Evolutionary conservation across 345 rosid species (phyloP), one percentile per base, ranked within the genome.

Genomic region (Dipteronia sinensis): DNA sequence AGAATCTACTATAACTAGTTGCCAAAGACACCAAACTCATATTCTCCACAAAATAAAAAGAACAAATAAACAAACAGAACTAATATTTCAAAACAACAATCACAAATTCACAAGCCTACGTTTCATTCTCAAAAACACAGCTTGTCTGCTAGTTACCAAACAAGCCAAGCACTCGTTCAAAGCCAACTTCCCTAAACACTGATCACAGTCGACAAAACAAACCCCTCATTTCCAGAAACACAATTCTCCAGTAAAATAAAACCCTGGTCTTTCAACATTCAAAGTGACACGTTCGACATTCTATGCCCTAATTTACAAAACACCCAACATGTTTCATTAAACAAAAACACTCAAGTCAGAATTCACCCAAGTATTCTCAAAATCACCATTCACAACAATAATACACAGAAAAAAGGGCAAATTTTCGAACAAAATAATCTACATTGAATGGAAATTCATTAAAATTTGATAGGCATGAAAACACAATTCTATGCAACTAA

Each of bases 1-100:
- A 76, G 8, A 23, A 38, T n/a, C 53, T 16, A 58, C 23, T 31
- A 17, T 58, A 22, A 70, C 53, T 23, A 78, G 69, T 31, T 76
- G 58, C 65, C 71, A 65, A 64, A 44, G 56, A 27, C n/a, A n/a
- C 47, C 19, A 66, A 63, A 75, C 22, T 46, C 19, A 10, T 19
- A n/a, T 11, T 6, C 44, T 29, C 17, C 38, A 58, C 25, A 12
- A n/a, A 59, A 53, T 53, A 53, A 31, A 69, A 25, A 12, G 3
- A 27, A 63, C 49, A 46, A 46, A 46, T 42, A 46, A 46, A 46
- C 0, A 46, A 42, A 42, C 10, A 56, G 75, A 23, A 27, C 62
- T 62, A 47, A 55, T 46, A 27, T 6, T 65, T 34, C 29, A 23
- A 62, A 46, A 40, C 71, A 56, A n/a, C 34, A 64, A 78, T n/a